Conservation (phyloP, 2,329 filamentous ascomycete species). For the Lachnellula willkommii region DNA sequence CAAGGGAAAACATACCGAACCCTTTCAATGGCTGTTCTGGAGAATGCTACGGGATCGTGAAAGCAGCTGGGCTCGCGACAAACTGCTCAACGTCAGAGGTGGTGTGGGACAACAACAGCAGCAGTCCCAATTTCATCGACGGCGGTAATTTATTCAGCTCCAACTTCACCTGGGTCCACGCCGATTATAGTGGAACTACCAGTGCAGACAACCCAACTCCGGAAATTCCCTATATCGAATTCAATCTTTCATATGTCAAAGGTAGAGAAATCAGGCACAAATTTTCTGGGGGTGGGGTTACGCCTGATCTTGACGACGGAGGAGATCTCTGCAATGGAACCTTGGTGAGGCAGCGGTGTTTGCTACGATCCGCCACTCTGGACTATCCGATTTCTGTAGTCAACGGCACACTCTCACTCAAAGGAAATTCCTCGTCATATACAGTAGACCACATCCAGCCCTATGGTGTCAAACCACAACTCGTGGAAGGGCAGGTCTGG, state of each 20-base stretch:
- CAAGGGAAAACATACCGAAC: background rate
- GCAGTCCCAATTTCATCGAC: background rate
- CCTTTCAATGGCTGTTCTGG: background rate
- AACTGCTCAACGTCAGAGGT: background rate
- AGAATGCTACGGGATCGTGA: background rate
- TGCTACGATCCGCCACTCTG: slow-evolving; percentile 1
- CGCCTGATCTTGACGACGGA: background rate
- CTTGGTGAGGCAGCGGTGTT: background rate
- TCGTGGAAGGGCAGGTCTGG: background rate
- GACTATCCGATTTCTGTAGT: background rate
- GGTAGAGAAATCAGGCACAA: background rate
- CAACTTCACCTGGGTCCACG: background rate
- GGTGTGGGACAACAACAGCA: background rate
- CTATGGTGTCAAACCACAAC: background rate
- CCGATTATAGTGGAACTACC: background rate
- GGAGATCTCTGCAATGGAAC: background rate
- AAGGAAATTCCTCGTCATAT: background rate
- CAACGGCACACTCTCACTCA: background rate
- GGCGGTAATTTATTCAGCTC: background rate
- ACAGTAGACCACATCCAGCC: background rate
- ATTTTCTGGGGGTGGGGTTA: background rate
- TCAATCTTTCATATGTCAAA: background rate
- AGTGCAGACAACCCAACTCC: background rate
- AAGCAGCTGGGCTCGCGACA: background rate
- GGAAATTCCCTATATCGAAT: background rate